Evolutionary conservation across 805 yeast species (phyloP).

Genomic region (Metschnikowia corniflorae): DNA sequence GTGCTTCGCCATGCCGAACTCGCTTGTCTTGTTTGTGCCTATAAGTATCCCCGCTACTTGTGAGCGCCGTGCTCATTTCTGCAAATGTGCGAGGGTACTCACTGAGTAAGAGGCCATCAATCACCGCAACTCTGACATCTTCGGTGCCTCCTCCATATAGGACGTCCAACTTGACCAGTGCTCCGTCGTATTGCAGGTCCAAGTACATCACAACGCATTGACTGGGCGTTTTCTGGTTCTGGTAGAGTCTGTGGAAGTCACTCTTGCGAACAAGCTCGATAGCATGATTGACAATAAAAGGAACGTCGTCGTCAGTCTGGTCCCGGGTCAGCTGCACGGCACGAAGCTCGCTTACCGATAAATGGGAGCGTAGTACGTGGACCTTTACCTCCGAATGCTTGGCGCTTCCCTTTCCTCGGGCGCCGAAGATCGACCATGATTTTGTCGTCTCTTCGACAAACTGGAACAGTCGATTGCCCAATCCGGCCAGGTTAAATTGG

Average conservation of each 20-base stretch:
- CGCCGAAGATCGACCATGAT: conserved; percentile 33
- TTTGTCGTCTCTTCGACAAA: conserved; percentile 55
- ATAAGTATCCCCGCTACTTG: too few species aligned
- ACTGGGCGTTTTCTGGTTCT: conserved; percentile 39
- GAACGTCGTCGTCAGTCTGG: conserved; percentile 72
- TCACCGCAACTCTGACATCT: conserved; percentile 73
- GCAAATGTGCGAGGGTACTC: conserved; percentile 90
- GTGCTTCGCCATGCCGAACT: conserved; percentile 66
- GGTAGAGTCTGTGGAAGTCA: conserved; percentile 42
- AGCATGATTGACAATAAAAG: conserved; percentile 77
- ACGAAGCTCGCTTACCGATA: too few species aligned
- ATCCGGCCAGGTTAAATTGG: conserved; percentile 75
- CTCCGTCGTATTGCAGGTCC: conserved; percentile 81
- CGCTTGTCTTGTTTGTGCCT: conserved; percentile 70
- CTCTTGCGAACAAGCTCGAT: conserved; percentile 55
- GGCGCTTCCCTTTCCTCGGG: conserved; percentile 47
- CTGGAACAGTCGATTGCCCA: conserved; percentile 74
- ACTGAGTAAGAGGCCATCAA: conserved; percentile 89
- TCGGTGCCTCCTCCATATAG: conserved; percentile 89
- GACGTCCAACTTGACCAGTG: conserved; percentile 78
- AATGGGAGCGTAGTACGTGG: conserved; percentile 70
- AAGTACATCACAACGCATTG: conserved; percentile 84
- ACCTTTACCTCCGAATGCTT: conserved; percentile 62
- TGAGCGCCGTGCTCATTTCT: conserved; percentile 58
- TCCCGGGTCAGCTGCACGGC: conserved; percentile 63